Percentiles rank a stretch among this genome's conserved stretches.
phyloP scores from a whole-genome alignment of 179 eudicot species.

The Beta lomatogona region DNA sequence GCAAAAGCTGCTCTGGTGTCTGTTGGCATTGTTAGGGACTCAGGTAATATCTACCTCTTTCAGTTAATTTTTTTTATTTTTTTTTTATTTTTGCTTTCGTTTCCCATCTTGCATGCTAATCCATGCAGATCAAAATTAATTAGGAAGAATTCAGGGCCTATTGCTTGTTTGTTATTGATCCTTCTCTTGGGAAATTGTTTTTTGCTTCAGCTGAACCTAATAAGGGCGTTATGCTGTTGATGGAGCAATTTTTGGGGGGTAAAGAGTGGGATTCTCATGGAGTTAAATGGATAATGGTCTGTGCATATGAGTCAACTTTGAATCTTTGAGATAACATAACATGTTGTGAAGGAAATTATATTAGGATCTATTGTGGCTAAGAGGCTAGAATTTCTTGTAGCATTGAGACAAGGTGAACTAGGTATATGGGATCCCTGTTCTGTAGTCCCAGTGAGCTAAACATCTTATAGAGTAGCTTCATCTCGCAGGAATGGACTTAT shows the following conservation, averaged over 20 bases:
- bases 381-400: conserved; percentile 95
- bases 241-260: background rate
- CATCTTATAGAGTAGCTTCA: conserved; percentile 11
- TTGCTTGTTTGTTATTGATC: background rate
- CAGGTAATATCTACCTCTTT: conserved; percentile 46
- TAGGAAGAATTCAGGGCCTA: background rate
- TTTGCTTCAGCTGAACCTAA: background rate
- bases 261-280: background rate
- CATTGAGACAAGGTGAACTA: conserved; percentile 95
- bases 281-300: background rate
- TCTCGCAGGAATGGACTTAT: conserved; percentile 89
- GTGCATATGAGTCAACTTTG: background rate
- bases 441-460: background rate
- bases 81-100: background rate
- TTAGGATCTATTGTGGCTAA: conserved; percentile 85
- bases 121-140: background rate
- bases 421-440: conserved; percentile 50
- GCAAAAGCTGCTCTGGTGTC: conserved; percentile 96
- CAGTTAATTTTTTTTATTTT: background rate
- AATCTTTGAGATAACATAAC: background rate
- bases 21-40: conserved; percentile 92
- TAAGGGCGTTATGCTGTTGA: background rate
- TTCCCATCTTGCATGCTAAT: background rate
- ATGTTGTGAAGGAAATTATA: background rate
- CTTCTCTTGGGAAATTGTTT: background rate